Percentiles rank a stretch among this genome's conserved stretches.
phyloP scores from a whole-genome alignment of 2,329 filamentous ascomycete genomes.

The Acarospora socialis region DNA sequence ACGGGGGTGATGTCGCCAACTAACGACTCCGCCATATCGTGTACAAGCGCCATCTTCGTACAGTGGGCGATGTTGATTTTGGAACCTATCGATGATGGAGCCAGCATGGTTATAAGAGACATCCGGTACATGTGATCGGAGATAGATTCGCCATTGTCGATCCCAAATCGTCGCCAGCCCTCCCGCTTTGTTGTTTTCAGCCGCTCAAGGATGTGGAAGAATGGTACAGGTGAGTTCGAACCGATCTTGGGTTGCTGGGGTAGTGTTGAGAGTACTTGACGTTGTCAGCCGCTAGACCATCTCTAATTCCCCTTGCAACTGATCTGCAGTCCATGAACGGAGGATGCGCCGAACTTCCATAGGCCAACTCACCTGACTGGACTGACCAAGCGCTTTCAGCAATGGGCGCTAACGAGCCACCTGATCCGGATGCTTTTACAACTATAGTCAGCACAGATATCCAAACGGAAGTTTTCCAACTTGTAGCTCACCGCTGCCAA shows the following conservation, averaged over 20 bases:
- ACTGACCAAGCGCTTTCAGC: too few species aligned
- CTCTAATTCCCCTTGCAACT: too few species aligned
- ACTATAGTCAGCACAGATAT: too few species aligned
- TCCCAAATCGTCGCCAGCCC: conserved; percentile 83
- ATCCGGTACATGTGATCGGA: conserved; percentile 99
- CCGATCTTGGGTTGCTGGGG: conserved; percentile 43
- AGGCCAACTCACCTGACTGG: too few species aligned
- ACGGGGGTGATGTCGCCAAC: conserved; percentile 96
- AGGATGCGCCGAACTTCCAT: too few species aligned
- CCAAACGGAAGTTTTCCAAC: too few species aligned
- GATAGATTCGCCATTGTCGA: conserved; percentile 70
- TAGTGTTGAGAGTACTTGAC: conserved; percentile 49
- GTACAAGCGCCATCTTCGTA: conserved; percentile 88
- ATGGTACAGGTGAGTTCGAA: conserved; percentile 59
- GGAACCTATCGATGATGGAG: conserved; percentile 56
- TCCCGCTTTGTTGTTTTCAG: conserved; percentile 95
- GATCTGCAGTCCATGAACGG: too few species aligned
- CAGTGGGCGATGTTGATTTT: conserved; percentile 67
- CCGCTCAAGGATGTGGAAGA: conserved; percentile 87
- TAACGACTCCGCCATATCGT: conserved; percentile 93
- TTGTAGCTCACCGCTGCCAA: too few species aligned
- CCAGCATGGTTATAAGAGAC: conserved; percentile 89
- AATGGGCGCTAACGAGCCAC: too few species aligned
- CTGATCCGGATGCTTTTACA: too few species aligned
- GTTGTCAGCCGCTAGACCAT: too few species aligned